phyloP scores from a whole-genome alignment of 495 filamentous ascomycete genomes.

The Podospora comata region DNA sequence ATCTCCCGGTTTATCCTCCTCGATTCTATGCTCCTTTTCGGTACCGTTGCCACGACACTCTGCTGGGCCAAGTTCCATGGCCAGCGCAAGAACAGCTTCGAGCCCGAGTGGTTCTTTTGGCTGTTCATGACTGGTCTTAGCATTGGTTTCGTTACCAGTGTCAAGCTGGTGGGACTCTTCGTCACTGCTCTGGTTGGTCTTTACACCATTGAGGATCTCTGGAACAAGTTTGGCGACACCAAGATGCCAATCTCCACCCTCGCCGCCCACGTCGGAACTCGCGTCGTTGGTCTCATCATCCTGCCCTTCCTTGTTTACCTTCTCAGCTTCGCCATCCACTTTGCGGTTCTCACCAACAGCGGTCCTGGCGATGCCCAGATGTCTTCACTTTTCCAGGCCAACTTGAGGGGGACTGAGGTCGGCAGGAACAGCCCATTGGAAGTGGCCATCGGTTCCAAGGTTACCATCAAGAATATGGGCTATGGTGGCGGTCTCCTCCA shows the following conservation, averaged over 20 bases:
- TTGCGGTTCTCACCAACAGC: conserved; percentile 86
- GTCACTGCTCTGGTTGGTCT: conserved; percentile 90
- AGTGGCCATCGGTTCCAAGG: conserved; percentile 80
- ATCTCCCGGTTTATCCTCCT: conserved; percentile 97
- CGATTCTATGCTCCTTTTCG: conserved; percentile 97
- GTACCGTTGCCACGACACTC: conserved; percentile 92
- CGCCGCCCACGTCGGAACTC: conserved; percentile 71
- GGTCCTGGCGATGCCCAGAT: conserved; percentile 98
- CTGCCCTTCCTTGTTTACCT: conserved; percentile 87
- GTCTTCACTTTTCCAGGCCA: conserved; percentile 98
- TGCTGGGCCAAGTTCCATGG: conserved; percentile 96
- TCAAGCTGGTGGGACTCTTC: conserved; percentile 97
- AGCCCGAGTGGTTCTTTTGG: conserved; percentile 87
- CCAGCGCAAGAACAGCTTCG: conserved; percentile 78
- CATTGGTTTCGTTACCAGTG: conserved; percentile 95
- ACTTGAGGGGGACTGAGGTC: conserved; percentile 87
- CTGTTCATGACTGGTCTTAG: conserved; percentile 85
- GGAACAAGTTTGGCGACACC: conserved; percentile 95
- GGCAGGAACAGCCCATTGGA: conserved; percentile 92
- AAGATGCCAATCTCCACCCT: conserved; percentile 81
- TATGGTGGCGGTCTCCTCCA: conserved; percentile 97
- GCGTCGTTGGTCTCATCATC: conserved; percentile 82
- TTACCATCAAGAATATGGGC: conserved; percentile 98
- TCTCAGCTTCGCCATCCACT: conserved; percentile 91
- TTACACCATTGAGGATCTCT: conserved; percentile 94